phyloP scores from a whole-genome alignment of 257 asterid genomes.

The Nicotiana attenuata region DNA sequence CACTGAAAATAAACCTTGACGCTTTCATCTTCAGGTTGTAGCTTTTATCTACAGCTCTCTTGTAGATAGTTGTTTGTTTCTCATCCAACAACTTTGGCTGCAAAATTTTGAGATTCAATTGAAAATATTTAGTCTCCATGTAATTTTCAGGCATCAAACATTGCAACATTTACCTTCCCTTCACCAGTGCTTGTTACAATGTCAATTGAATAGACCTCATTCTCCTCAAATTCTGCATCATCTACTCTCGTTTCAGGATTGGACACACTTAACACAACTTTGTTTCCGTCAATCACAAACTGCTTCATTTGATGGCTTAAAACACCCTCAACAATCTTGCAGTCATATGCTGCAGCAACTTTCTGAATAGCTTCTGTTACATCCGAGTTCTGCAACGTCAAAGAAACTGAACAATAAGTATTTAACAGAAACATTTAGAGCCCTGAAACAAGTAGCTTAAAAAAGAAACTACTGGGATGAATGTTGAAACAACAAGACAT shows the following conservation, averaged over 20 bases:
- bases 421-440: background rate
- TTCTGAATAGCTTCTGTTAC: conserved; percentile 28
- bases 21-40: conserved; percentile 90
- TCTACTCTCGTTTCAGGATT: conserved; percentile 83
- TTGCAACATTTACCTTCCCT: conserved; percentile 58
- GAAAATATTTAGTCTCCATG: background rate
- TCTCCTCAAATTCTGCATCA: conserved; percentile 81
- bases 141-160: background rate
- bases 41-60: conserved; percentile 91
- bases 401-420: background rate
- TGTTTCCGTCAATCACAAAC: conserved; percentile 90
- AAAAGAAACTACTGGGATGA: background rate
- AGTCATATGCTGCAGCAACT: conserved; percentile 91
- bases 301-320: conserved; percentile 91
- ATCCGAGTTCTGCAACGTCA: conserved; percentile 14
- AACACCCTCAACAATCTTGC: conserved; percentile 92
- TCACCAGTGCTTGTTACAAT: conserved; percentile 93
- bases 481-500: background rate
- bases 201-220: conserved; percentile 79
- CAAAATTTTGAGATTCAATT: conserved; percentile 15
- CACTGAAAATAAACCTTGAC: conserved; percentile 85
- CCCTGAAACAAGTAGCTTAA: background rate
- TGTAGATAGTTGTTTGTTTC: conserved; percentile 92
- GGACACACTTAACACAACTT: conserved; percentile 64
- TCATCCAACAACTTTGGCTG: conserved; percentile 74